Conservation (phyloP, 2,329 filamentous ascomycete genomes). For the Fusarium sublunatum region DNA sequence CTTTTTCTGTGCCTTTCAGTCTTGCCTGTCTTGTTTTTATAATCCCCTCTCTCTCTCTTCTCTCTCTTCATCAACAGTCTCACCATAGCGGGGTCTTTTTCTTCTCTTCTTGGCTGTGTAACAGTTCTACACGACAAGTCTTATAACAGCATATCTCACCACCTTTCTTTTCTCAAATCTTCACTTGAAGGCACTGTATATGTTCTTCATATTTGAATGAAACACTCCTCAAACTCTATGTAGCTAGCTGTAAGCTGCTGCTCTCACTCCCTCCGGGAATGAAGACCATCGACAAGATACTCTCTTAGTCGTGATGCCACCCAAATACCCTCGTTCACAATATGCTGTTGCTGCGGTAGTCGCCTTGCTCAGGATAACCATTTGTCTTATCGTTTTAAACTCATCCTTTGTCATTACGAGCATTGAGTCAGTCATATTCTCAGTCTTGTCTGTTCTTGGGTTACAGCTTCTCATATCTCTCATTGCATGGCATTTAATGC, state of each 20-base stretch:
- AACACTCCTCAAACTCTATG: slow-evolving; percentile 2
- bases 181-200: not conserved
- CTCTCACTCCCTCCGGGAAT: slow-evolving; percentile 5
- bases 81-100: slow-evolving; percentile 32
- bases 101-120: slow-evolving; percentile 19
- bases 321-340: slow-evolving; percentile 10
- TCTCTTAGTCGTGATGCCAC: slow-evolving; percentile 27
- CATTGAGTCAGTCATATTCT: slow-evolving; percentile 28
- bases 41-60: slow-evolving; percentile 1
- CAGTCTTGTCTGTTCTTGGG: slow-evolving; percentile 3
- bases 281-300: slow-evolving; percentile 5
- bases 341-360: slow-evolving; percentile 37
- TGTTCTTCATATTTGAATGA: not conserved
- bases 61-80: slow-evolving; percentile 1
- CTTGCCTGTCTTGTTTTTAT: slow-evolving; percentile 28
- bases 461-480: not conserved
- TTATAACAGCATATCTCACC: slow-evolving; percentile 22
- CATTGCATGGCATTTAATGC: not conserved
- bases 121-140: slow-evolving; percentile 25
- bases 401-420: not conserved
- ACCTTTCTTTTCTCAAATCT: not conserved
- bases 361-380: slow-evolving; percentile 39
- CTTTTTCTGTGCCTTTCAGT: slow-evolving; percentile 27
- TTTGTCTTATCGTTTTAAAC: slow-evolving; percentile 18
- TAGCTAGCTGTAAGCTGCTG: not conserved